These are phyloP conservation scores for Areca catechu DNA, from an alignment of 176 grass and related monocot genomes.

Conservation along the genomic window DNA sequence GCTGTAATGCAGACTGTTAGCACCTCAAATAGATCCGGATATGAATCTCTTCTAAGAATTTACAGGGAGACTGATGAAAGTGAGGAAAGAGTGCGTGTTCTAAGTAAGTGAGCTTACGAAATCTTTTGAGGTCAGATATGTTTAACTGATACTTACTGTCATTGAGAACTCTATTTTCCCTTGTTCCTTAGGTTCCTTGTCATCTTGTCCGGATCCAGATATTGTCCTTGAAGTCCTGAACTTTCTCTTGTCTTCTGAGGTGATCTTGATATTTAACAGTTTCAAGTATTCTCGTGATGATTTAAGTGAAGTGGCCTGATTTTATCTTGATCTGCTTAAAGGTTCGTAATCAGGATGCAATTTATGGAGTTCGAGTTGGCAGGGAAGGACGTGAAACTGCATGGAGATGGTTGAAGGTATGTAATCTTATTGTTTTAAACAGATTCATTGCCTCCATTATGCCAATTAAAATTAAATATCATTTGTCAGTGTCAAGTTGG, in stretches of 20 bases:
- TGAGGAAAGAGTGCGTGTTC: constrained; percentile 45
- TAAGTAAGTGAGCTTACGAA: constrained; percentile 29
- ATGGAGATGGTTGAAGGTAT: constrained; percentile 83
- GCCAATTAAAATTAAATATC: too few relatives aligned
- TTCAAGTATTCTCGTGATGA: not conserved
- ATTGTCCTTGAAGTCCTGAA: constrained; percentile 71
- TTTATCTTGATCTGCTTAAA: constrained; percentile 13
- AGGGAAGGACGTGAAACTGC: constrained; percentile 52
- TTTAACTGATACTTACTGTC: too few relatives aligned
- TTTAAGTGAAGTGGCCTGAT: too few relatives aligned
- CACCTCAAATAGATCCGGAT: constrained; percentile 49
- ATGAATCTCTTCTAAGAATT: constrained; percentile 67
- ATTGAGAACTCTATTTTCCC: not conserved
- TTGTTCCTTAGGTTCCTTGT: constrained; percentile 41
- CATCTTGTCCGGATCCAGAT: constrained; percentile 47
- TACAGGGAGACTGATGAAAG: constrained; percentile 49
- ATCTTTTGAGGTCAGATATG: too few relatives aligned
- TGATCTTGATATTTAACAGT: constrained; percentile 15
- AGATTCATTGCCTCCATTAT: too few relatives aligned
- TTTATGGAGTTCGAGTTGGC: constrained; percentile 27
- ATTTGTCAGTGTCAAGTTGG: too few relatives aligned
- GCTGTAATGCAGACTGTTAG: constrained; percentile 73
- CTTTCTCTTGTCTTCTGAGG: constrained; percentile 58
- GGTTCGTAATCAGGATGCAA: constrained; percentile 68
- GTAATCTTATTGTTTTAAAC: constrained; percentile 1